Evolutionary conservation across 2,329 filamentous ascomycete species (phyloP).

Genomic region (Penicillium polonicum): DNA sequence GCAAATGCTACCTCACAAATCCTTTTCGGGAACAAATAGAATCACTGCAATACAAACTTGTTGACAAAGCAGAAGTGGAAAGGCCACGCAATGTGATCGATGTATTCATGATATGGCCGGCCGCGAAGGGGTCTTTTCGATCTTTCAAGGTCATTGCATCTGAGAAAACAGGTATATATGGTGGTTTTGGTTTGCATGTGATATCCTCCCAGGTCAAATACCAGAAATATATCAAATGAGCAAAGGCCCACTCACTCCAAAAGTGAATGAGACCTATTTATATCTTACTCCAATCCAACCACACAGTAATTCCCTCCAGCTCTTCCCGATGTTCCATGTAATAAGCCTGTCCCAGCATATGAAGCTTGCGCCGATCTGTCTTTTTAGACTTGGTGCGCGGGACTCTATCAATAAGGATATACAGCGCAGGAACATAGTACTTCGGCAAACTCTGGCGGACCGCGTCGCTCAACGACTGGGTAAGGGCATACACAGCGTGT

Average conservation of each 20-base stretch:
- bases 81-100: not conserved
- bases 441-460: slow-evolving; percentile 15
- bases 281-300: slow-evolving; percentile 13
- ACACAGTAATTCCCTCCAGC: slow-evolving; percentile 14
- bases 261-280: not conserved
- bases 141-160: not conserved
- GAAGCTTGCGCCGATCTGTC: slow-evolving; percentile 24
- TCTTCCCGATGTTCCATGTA: slow-evolving; percentile 18
- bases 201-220: not conserved
- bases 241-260: not conserved
- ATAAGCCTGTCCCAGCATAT: slow-evolving; percentile 20
- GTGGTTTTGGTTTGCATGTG: not conserved
- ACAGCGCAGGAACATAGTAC: slow-evolving; percentile 23
- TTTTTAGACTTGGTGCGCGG: slow-evolving; percentile 28
- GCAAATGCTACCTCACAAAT: not conserved
- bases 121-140: no score
- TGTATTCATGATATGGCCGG: not conserved
- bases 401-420: slow-evolving; percentile 20
- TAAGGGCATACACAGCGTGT: slow-evolving; percentile 10
- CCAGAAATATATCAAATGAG: not conserved
- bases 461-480: slow-evolving; percentile 8
- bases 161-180: not conserved
- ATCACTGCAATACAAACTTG: not conserved
- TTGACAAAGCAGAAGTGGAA: not conserved
- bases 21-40: no score